Conservation (phyloP, 345 rosid species). For the Linum trigynum region DNA sequence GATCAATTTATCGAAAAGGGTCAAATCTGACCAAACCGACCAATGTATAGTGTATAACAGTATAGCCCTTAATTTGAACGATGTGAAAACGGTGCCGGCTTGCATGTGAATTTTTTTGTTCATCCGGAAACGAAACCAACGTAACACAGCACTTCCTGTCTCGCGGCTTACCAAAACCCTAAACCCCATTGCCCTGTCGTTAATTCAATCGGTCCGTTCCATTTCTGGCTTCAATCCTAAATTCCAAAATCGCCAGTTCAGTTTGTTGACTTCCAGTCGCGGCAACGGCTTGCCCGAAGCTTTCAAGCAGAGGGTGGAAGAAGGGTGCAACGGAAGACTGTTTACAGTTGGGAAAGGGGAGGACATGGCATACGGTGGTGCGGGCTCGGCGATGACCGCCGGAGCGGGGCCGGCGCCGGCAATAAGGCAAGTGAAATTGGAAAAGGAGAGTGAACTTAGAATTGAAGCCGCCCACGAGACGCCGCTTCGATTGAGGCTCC, state of each 20-base stretch:
- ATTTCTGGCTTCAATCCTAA: not conserved
- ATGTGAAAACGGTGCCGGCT: no score
- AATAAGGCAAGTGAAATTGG: conserved; percentile 69
- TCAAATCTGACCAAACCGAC: no score
- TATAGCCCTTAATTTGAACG: no score
- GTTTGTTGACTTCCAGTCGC: no score
- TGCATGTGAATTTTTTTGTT: no score
- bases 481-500: conserved; percentile 62
- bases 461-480: conserved; percentile 70
- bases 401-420: conserved; percentile 11
- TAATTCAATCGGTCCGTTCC: not conserved
- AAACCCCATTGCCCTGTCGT: not conserved
- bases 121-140: no score
- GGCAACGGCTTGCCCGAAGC: no score
- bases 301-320: no score
- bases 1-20: no score
- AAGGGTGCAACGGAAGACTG: no score
- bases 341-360: not conserved
- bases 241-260: not conserved
- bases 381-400: conserved; percentile 6
- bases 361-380: conserved; percentile 16
- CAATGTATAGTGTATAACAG: no score
- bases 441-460: conserved; percentile 77
- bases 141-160: no score
- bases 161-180: not conserved